Conservation (phyloP, 495 filamentous ascomycete genomes). For the Lindgomyces ingoldianus region DNA sequence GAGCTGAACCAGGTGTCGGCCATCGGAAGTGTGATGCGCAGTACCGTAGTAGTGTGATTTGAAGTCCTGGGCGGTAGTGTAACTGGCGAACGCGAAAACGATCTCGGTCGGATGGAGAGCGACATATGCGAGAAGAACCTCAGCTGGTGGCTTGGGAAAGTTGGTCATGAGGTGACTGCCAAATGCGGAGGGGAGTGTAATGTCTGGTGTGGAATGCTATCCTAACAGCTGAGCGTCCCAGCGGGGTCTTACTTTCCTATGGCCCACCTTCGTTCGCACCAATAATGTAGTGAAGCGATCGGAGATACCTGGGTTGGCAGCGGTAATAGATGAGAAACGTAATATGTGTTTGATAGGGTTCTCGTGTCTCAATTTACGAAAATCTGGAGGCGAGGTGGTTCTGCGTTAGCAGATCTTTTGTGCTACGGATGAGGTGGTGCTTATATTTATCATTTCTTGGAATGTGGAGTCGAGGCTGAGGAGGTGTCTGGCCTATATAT, state of each 20-base stretch:
- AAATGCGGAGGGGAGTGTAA: too few species aligned
- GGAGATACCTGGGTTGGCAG: background rate
- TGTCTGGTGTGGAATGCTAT: too few species aligned
- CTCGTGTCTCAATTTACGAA: constrained; percentile 8
- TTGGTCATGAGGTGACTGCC: too few species aligned
- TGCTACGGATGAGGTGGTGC: background rate
- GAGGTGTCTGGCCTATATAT: background rate
- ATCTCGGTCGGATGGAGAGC: background rate
- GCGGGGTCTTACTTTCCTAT: too few species aligned
- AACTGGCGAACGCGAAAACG: background rate
- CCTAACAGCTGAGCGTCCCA: too few species aligned
- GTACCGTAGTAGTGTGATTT: background rate
- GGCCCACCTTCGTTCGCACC: too few species aligned
- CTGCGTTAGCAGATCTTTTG: background rate
- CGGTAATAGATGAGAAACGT: background rate
- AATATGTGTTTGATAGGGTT: background rate
- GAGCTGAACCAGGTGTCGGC: background rate
- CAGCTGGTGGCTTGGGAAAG: background rate
- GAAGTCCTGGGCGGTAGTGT: background rate
- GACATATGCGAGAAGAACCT: background rate
- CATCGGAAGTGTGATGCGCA: background rate
- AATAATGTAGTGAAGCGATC: background rate
- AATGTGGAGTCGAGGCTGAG: background rate
- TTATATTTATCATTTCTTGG: background rate
- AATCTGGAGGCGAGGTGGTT: constrained; percentile 10